phyloP scores from a whole-genome alignment of 1,139 yeast species.

The Blastobotrys elegans region DNA sequence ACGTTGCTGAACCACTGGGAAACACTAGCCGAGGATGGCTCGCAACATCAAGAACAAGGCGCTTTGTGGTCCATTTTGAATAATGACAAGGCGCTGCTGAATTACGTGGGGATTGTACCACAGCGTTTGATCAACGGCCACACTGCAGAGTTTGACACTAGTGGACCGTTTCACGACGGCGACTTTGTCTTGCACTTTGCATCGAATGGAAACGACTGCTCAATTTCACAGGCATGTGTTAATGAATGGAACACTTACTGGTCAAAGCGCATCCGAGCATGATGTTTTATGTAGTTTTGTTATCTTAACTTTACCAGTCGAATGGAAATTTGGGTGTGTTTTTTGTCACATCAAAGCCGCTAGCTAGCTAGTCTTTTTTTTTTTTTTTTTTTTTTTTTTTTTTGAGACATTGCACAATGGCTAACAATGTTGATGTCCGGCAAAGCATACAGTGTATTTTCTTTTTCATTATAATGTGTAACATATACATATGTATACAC shows the following conservation, averaged over 20 bases:
- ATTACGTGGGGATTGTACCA: constrained; percentile 4
- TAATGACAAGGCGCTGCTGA: not conserved
- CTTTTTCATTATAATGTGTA: no score
- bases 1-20: constrained; percentile 7
- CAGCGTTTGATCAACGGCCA: constrained; percentile 10
- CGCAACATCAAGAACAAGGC: constrained; percentile 4
- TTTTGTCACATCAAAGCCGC: not conserved
- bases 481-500: no score
- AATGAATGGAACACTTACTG: constrained; percentile 3
- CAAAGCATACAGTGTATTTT: no score
- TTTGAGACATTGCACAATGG: no score
- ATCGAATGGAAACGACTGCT: constrained; percentile 1
- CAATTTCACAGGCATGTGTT: not conserved
- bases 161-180: constrained; percentile 2
- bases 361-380: not conserved
- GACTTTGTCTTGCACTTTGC: constrained; percentile 10
- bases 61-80: not conserved
- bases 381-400: no score
- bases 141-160: not conserved
- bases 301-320: no score
- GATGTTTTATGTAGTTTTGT: no score
- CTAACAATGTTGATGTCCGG: no score
- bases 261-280: not conserved
- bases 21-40: constrained; percentile 9
- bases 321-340: no score